Conservation (phyloP, 1,284 basidiomycete species). For the Meripilus lineatus region DNA sequence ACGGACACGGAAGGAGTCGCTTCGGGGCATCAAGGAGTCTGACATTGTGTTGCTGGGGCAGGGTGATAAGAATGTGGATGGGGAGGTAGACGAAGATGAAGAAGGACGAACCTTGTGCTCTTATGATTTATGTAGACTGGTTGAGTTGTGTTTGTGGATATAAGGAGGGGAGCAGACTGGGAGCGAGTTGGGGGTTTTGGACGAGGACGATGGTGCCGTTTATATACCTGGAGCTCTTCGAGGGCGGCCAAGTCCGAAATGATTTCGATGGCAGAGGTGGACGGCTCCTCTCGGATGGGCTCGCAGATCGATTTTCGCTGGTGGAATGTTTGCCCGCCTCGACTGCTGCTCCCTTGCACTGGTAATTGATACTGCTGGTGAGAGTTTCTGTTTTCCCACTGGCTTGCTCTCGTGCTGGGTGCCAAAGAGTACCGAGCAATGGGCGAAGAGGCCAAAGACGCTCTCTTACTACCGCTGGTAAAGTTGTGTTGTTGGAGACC, state of each 20-base stretch:
- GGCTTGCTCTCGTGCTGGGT: no score
- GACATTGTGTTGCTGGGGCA: conserved; percentile 37
- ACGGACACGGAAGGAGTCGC: conserved; percentile 61
- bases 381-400: no score
- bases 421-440: conserved; percentile 22
- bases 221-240: conserved; percentile 26
- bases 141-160: conserved; percentile 59
- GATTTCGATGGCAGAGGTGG: conserved; percentile 8
- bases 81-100: conserved; percentile 7
- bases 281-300: conserved; percentile 43
- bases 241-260: conserved; percentile 23
- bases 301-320: conserved; percentile 38
- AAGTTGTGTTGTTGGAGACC: no score
- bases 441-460: conserved; percentile 21
- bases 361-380: conserved; percentile 2
- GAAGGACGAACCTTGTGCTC: no score
- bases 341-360: conserved; percentile 1
- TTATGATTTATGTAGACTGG: conserved; percentile 52
- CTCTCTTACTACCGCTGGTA: conserved; percentile 7
- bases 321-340: conserved; percentile 7
- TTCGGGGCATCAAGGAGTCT: conserved; percentile 52
- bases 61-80: conserved; percentile 9
- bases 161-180: conserved; percentile 47
- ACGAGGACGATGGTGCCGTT: conserved; percentile 57
- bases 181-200: conserved; percentile 38